These are phyloP conservation scores for Globisporangium rhizosaccharum DNA, from an alignment of 352 stramenopile genomes.

Conservation along the genomic window DNA sequence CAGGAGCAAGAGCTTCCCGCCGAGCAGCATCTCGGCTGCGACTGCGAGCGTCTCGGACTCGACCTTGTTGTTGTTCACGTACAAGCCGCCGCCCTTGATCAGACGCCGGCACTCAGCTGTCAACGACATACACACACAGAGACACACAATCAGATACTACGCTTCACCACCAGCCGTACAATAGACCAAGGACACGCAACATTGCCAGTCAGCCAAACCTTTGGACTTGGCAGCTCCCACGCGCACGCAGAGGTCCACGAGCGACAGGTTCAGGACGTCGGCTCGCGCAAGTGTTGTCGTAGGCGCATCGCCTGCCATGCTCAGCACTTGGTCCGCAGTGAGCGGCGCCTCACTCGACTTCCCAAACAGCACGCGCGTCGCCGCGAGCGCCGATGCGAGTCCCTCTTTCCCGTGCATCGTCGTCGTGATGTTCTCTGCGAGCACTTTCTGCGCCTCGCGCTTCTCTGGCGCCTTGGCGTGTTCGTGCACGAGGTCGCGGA, in stretches of 20 bases:
- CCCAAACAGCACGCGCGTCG: constrained; percentile 66
- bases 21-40: constrained; percentile 46
- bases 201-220: constrained; percentile 14
- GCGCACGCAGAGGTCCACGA: constrained; percentile 91
- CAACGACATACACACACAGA: background rate
- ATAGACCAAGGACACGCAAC: background rate
- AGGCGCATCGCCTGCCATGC: constrained; percentile 63
- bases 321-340: constrained; percentile 59
- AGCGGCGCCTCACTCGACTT: constrained; percentile 40
- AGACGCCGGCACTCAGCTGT: constrained; percentile 91
- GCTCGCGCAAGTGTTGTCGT: constrained; percentile 26
- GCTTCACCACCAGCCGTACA: background rate
- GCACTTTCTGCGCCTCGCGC: constrained; percentile 57
- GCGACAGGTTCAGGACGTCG: constrained; percentile 60
- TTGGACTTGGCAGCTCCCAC: constrained; percentile 91
- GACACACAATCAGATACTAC: background rate
- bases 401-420: constrained; percentile 93
- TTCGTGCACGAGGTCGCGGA: constrained; percentile 82
- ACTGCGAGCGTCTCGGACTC: constrained; percentile 35
- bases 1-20: constrained; percentile 61
- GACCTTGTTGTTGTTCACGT: constrained; percentile 89
- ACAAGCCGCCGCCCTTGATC: constrained; percentile 94
- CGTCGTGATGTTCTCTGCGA: constrained; percentile 83
- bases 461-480: constrained; percentile 78
- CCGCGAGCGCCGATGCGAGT: constrained; percentile 46